Evolutionary conservation across 73 alveolate genomes (phyloP).

Genomic region (Diophrys sp.): DNA sequence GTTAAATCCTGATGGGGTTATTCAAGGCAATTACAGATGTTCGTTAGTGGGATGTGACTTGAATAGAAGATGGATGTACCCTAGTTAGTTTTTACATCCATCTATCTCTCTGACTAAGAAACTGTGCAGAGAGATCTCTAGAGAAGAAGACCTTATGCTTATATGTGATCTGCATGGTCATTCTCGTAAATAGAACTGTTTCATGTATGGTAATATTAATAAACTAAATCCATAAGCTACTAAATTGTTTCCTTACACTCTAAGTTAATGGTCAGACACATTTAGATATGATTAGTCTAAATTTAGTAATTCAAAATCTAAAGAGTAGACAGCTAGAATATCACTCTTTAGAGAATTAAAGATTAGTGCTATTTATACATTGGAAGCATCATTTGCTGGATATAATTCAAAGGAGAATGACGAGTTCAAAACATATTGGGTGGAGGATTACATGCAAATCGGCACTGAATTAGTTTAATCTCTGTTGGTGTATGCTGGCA

Average conservation of each 20-base stretch:
- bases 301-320: conserved; percentile 51
- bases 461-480: conserved; percentile 66
- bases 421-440: conserved; percentile 50
- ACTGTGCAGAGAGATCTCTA: conserved; percentile 36
- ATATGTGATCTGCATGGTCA: conserved; percentile 68
- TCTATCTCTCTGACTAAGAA: conserved; percentile 50
- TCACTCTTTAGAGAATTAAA: conserved; percentile 73
- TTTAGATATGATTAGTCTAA: conserved; percentile 21
- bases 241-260: conserved; percentile 36
- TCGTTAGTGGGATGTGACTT: conserved; percentile 98
- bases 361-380: conserved; percentile 65
- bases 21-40: conserved; percentile 97
- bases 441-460: conserved; percentile 61
- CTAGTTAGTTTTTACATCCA: conserved; percentile 84
- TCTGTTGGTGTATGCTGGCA: conserved; percentile 12
- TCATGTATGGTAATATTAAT: conserved; percentile 65
- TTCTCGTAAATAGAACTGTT: conserved; percentile 47
- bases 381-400: conserved; percentile 83
- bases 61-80: conserved; percentile 93
- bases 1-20: conserved; percentile 99
- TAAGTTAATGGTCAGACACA: conserved; percentile 37
- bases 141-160: conserved; percentile 39
- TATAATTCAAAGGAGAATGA: conserved; percentile 54
- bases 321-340: conserved; percentile 81
- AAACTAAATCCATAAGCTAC: conserved; percentile 24